phyloP scores from a whole-genome alignment of 2,329 filamentous ascomycete genomes.

The Phyllosticta capitalensis region DNA sequence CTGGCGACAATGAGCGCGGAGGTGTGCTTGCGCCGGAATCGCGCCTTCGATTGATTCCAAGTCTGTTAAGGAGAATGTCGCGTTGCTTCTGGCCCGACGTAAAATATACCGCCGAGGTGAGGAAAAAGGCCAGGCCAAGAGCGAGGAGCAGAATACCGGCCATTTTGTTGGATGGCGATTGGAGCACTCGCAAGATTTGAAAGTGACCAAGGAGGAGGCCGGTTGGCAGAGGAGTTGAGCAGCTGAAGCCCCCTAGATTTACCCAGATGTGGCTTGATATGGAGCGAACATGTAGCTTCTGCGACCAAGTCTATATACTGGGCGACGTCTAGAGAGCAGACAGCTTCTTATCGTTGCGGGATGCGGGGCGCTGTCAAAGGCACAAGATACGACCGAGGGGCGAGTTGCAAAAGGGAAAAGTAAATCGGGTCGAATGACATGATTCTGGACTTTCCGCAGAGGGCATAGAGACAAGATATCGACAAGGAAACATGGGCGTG shows the following conservation, averaged over 20 bases:
- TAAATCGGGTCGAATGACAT: neutral
- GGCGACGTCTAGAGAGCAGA: neutral
- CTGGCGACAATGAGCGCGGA: slow-evolving; percentile 43
- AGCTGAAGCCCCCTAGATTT: neutral
- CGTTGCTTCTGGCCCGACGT: slow-evolving; percentile 27
- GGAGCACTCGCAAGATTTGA: neutral
- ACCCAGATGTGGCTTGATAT: neutral
- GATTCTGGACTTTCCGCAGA: neutral
- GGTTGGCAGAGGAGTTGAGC: neutral
- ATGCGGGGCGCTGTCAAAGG: neutral
- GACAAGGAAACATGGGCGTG: slow-evolving; percentile 4
- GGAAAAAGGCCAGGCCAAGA: slow-evolving; percentile 24
- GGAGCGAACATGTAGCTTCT: neutral
- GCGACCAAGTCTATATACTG: neutral
- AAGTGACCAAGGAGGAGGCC: neutral
- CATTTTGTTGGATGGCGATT: slow-evolving; percentile 15
- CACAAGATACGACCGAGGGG: neutral
- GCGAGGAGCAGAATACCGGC: slow-evolving; percentile 16
- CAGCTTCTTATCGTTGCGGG: neutral
- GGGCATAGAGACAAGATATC: neutral
- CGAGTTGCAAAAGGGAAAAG: neutral
- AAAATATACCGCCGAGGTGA: slow-evolving; percentile 20
- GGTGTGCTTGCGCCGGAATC: slow-evolving; percentile 43
- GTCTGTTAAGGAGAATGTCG: slow-evolving; percentile 29
- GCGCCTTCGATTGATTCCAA: slow-evolving; percentile 30